Evolutionary conservation across 2,329 filamentous ascomycete genomes (phyloP).

Genomic region (Falciphora oryzae): DNA sequence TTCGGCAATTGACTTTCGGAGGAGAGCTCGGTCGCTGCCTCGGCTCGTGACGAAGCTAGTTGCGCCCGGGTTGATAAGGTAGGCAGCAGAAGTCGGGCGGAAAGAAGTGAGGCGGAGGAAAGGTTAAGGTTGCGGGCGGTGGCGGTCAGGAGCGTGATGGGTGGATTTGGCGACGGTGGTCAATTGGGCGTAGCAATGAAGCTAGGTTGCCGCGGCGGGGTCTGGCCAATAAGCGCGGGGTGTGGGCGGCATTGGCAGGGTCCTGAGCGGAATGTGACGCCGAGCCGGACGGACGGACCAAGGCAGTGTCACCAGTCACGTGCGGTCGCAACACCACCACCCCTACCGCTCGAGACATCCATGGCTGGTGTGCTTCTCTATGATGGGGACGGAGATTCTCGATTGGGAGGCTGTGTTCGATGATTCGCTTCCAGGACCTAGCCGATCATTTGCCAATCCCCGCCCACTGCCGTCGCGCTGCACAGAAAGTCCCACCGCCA

Average conservation of each 20-base stretch:
- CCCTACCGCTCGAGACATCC: too few relatives aligned
- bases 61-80: background rate
- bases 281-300: too few relatives aligned
- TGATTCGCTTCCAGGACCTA: background rate
- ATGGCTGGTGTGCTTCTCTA: background rate
- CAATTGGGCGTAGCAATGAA: background rate
- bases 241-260: background rate
- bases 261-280: background rate
- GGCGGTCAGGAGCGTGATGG: background rate
- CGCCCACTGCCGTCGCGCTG: too few relatives aligned
- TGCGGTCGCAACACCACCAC: background rate
- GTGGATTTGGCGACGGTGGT: background rate
- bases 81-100: background rate
- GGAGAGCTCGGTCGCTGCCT: background rate
- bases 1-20: background rate
- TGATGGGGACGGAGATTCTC: background rate
- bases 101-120: conserved; percentile 2
- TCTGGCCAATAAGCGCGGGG: background rate
- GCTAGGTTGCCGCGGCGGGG: background rate
- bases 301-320: background rate
- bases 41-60: background rate
- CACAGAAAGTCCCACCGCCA: too few relatives aligned
- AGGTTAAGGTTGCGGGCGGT: background rate
- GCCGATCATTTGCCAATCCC: too few relatives aligned
- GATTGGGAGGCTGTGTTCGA: background rate